Percentiles rank a stretch among this genome's conserved stretches.
Evolutionary conservation across 352 stramenopile genomes (phyloP).

Genomic region (Nothophytophthora sp.): DNA sequence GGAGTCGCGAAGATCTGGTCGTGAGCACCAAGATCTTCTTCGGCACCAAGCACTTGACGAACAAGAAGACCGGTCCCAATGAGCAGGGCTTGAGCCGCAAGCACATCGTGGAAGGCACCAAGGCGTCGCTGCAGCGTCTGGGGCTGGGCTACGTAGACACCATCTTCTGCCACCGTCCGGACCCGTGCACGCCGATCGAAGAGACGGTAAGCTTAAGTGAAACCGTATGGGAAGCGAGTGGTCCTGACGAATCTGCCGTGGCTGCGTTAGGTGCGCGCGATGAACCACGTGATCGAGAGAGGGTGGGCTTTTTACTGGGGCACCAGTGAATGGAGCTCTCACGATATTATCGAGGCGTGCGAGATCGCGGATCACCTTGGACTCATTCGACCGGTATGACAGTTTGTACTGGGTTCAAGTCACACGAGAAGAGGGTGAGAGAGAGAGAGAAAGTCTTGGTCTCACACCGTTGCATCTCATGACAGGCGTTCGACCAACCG

Average conservation of each 20-base stretch:
- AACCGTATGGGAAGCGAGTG: constrained; percentile 1
- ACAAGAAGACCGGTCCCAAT: constrained; percentile 24
- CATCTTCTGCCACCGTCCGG: constrained; percentile 53
- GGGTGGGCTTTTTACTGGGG: constrained; percentile 68
- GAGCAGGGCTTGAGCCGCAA: constrained; percentile 34
- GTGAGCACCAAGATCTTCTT: constrained; percentile 73
- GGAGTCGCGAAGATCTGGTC: constrained; percentile 55
- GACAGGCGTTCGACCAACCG: constrained; percentile 52
- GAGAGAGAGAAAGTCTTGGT: no score
- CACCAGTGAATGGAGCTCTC: constrained; percentile 64
- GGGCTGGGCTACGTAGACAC: constrained; percentile 53
- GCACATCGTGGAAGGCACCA: constrained; percentile 41
- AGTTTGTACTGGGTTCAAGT: background rate
- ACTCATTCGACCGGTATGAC: constrained; percentile 32
- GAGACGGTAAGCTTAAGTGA: constrained; percentile 27
- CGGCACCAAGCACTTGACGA: constrained; percentile 19
- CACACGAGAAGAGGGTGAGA: no score
- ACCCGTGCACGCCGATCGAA: constrained; percentile 51
- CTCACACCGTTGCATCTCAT: constrained; percentile 21
- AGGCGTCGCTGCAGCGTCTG: constrained; percentile 39
- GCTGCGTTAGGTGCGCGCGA: constrained; percentile 32
- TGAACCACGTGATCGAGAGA: constrained; percentile 59
- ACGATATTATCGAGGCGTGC: constrained; percentile 63
- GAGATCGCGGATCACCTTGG: constrained; percentile 45
- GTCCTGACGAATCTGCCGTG: background rate